Percentiles rank a stretch among this genome's conserved stretches.
phyloP scores from a whole-genome alignment of 2,329 filamentous ascomycete species.

The Scedosporium apiospermum region DNA sequence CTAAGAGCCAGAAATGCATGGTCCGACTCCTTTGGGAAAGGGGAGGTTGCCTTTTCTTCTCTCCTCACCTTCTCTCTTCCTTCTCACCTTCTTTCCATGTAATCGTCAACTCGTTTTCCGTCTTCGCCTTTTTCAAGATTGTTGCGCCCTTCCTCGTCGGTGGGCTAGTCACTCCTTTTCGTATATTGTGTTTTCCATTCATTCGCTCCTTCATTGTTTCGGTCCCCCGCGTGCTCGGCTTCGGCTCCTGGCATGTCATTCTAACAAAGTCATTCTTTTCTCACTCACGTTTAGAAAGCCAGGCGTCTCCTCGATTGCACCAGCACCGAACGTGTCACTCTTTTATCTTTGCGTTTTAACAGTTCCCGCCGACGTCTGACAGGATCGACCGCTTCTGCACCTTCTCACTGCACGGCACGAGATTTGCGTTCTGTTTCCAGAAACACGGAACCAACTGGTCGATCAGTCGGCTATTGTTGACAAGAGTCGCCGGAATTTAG shows the following conservation, averaged over 20 bases:
- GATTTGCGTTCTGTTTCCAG: background rate
- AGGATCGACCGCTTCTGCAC: background rate
- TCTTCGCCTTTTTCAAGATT: conserved; percentile 10
- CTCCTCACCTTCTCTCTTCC: conserved; percentile 17
- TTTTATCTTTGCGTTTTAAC: background rate
- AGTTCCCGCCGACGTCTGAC: background rate
- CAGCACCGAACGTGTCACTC: background rate
- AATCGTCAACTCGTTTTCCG: conserved; percentile 21
- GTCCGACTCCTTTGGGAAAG: background rate
- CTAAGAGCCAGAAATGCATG: no score
- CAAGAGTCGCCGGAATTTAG: background rate
- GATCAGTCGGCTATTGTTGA: background rate
- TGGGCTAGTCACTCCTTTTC: conserved; percentile 49
- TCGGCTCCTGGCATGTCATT: background rate
- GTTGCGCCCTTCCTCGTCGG: conserved; percentile 34
- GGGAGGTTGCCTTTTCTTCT: conserved; percentile 12
- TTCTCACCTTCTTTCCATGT: conserved; percentile 10
- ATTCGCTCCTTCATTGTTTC: conserved; percentile 29
- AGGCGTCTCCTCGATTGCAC: background rate
- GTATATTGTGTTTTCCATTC: conserved; percentile 15
- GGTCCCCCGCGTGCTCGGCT: background rate
- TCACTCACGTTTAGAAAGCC: background rate
- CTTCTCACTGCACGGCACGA: background rate
- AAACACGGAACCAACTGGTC: background rate
- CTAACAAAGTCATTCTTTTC: conserved; percentile 1